Evolutionary conservation across 2,329 filamentous ascomycete genomes (phyloP).

Genomic region (Arthrobotrys iridis): DNA sequence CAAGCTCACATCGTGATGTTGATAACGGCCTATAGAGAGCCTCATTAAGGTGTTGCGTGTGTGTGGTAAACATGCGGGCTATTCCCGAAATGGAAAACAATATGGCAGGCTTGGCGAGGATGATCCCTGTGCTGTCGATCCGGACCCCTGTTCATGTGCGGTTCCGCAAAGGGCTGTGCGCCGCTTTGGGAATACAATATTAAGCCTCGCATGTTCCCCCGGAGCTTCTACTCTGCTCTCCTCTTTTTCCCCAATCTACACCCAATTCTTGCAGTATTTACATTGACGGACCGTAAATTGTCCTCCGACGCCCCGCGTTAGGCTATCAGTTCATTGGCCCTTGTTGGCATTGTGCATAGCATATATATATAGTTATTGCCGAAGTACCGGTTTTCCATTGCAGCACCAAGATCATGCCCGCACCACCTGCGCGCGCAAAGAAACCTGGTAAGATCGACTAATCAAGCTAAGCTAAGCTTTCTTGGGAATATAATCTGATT

Average conservation of each 20-base stretch:
- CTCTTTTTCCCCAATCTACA: not conserved
- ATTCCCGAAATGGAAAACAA: conserved; percentile 45
- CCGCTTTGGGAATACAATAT: conserved; percentile 44
- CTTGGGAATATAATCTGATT: conserved; percentile 1
- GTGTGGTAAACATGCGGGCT: conserved; percentile 2
- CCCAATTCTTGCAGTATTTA: not conserved
- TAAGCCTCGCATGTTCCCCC: conserved; percentile 1
- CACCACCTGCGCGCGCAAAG: conserved; percentile 4
- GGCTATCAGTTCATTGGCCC: not conserved
- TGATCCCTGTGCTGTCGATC: not conserved
- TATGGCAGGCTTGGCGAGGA: conserved; percentile 33
- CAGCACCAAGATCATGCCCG: conserved; percentile 24
- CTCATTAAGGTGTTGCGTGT: conserved; percentile 4
- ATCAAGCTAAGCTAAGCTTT: conserved; percentile 16
- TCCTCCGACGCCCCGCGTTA: not conserved
- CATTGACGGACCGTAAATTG: not conserved
- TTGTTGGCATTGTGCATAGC: not conserved
- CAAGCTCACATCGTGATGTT: not conserved
- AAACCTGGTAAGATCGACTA: conserved; percentile 44
- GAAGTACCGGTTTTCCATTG: not conserved
- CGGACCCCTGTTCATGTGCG: not conserved
- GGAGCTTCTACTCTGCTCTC: not conserved
- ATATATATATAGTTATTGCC: not conserved
- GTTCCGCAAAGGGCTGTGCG: conserved; percentile 24
- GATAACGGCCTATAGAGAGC: not conserved